Percentiles rank a stretch among this genome's conserved stretches.
These are phyloP conservation scores for Nakazawaea ishiwadae DNA, from an alignment of 805 yeast genomes.

Conservation along the genomic window DNA sequence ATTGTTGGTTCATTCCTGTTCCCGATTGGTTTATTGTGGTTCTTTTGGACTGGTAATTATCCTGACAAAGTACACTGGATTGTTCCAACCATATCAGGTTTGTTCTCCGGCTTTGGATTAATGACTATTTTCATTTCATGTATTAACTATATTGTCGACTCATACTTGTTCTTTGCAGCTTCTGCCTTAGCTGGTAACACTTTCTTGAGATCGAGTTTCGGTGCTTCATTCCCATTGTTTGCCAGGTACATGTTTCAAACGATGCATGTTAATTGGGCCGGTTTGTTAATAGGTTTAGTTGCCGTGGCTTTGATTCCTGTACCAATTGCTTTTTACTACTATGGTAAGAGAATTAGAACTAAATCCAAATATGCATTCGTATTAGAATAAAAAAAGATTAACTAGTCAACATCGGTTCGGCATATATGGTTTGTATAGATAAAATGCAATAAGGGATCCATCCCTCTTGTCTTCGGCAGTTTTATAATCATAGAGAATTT, in stretches of 20 bases:
- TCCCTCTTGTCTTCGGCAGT: too few relatives aligned
- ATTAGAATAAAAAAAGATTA: too few relatives aligned
- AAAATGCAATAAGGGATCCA: too few relatives aligned
- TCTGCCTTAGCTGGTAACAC: constrained; percentile 65
- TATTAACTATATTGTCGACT: constrained; percentile 56
- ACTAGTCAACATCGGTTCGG: too few relatives aligned
- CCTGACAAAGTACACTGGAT: constrained; percentile 68
- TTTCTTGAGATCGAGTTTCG: constrained; percentile 52
- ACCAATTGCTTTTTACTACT: constrained; percentile 49
- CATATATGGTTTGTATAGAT: too few relatives aligned
- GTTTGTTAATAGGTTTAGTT: constrained; percentile 47
- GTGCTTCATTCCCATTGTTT: constrained; percentile 58
- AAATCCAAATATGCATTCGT: constrained; percentile 14
- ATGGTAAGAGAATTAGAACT: constrained; percentile 36
- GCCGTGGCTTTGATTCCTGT: constrained; percentile 48
- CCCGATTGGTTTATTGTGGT: constrained; percentile 80
- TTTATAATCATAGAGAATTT: too few relatives aligned
- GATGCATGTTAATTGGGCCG: constrained; percentile 51
- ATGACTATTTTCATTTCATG: constrained; percentile 55
- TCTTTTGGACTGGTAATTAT: constrained; percentile 84
- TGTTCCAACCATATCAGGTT: constrained; percentile 4
- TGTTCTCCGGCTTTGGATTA: constrained; percentile 46
- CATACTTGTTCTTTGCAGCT: constrained; percentile 54
- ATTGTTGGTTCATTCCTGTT: constrained; percentile 65
- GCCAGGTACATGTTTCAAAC: constrained; percentile 46